A percentile compares a stretch with the other conserved stretches of the same genome.
phyloP scores from a whole-genome alignment of 2,329 filamentous ascomycete species.

The Aspergillus proliferans region DNA sequence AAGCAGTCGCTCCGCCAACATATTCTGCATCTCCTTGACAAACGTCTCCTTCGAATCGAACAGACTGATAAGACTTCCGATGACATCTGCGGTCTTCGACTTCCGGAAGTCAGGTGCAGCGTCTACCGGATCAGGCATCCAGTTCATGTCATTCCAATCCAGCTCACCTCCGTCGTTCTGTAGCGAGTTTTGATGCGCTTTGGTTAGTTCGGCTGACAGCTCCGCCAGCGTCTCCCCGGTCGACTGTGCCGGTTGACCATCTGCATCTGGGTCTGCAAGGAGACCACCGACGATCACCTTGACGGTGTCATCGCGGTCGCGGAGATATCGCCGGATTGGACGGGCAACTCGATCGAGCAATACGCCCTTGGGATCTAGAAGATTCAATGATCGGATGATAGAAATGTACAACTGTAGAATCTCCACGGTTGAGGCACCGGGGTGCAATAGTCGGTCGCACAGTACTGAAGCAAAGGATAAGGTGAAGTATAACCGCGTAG shows the following conservation, averaged over 20 bases:
- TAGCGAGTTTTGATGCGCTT: slow-evolving; percentile 36
- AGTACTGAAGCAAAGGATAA: slow-evolving; percentile 49
- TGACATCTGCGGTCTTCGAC: slow-evolving; percentile 81
- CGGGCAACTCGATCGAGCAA: slow-evolving; percentile 61
- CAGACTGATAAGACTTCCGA: slow-evolving; percentile 80
- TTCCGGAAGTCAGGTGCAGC: slow-evolving; percentile 88
- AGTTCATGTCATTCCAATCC: slow-evolving; percentile 88
- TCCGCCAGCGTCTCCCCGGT: slow-evolving; percentile 43
- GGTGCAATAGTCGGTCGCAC: slow-evolving; percentile 52
- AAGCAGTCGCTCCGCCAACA: slow-evolving; percentile 75
- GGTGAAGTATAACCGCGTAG: slow-evolving; percentile 51
- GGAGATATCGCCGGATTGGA: slow-evolving; percentile 57
- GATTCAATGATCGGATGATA: slow-evolving; percentile 58
- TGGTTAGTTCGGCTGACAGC: slow-evolving; percentile 48
- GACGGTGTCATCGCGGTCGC: slow-evolving; percentile 60
- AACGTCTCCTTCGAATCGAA: slow-evolving; percentile 87
- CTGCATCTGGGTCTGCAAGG: slow-evolving; percentile 48
- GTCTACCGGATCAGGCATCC: slow-evolving; percentile 88
- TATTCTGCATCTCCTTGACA: slow-evolving; percentile 85
- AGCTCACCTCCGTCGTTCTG: slow-evolving; percentile 57
- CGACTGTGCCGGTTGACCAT: slow-evolving; percentile 16
- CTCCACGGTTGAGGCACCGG: slow-evolving; percentile 59
- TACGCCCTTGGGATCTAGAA: slow-evolving; percentile 60
- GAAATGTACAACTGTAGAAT: slow-evolving; percentile 64
- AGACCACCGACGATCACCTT: slow-evolving; percentile 60